phyloP scores from a whole-genome alignment of 139 green algal species.

The Chlorella sorokiniana region DNA sequence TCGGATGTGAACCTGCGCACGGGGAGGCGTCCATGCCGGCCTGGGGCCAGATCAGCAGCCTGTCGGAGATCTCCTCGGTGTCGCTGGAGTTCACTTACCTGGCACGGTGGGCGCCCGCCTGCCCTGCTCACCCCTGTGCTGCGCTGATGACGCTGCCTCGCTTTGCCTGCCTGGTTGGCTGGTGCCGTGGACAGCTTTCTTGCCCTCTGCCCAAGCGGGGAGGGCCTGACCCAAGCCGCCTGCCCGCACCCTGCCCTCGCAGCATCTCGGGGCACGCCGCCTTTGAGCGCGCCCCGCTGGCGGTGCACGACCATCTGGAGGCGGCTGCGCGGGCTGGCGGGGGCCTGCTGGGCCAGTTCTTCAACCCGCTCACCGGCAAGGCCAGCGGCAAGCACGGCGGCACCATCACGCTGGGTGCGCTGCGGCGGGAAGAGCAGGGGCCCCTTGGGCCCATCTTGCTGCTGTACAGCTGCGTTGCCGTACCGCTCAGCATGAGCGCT shows the following conservation, averaged over 20 bases:
- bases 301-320: constrained; percentile 33
- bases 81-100: constrained; percentile 81
- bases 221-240: too few species aligned
- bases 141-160: background rate
- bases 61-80: constrained; percentile 78
- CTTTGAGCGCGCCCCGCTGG: constrained; percentile 17
- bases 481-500: background rate
- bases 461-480: background rate
- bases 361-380: constrained; percentile 28
- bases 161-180: background rate
- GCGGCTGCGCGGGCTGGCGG: background rate
- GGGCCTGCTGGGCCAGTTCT: constrained; percentile 39
- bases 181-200: background rate
- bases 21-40: constrained; percentile 21
- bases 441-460: too few species aligned
- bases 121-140: background rate
- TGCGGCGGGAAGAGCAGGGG: too few species aligned
- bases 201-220: too few species aligned
- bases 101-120: background rate
- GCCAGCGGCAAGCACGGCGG: background rate
- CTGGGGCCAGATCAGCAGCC: constrained; percentile 54
- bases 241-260: background rate
- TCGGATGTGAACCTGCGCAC: constrained; percentile 62
- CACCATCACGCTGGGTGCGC: constrained; percentile 32
- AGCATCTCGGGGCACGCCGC: constrained; percentile 49